Base-by-base conservation (phyloP, 768 basidiomycete species). In the Collybia nuda region DNA sequence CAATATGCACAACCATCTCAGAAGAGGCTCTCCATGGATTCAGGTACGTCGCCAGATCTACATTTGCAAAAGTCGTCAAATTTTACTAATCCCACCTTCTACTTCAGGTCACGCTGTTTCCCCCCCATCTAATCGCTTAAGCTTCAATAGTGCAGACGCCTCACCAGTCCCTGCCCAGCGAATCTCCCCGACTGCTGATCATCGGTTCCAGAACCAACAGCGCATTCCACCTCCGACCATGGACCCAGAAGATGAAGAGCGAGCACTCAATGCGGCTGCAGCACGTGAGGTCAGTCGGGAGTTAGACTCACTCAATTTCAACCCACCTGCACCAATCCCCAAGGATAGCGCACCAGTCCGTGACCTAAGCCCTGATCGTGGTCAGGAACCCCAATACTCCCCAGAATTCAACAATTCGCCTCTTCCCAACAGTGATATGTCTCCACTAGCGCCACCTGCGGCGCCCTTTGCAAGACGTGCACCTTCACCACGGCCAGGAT, bases 201-300 rank as follows among this genome's bases (percentile, higher is more conserved):
- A 42, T 26, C 52, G 49, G 14, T 55, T 56, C 46, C 53, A 57
- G 42, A 50, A 51, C 9, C 57, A 61, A 32, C 56, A 58, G 17
- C 64, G 61, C 17, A 60, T 78, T 2, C 73, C 77, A 17, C 71
- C 78, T 1, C 74, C 77, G 5, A 22, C 65, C 11, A 44, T 73
- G 22, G 67, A 67, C 28, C 54, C 67, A 14, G 69, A 76, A 26
- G 72, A 77, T 6, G 78, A 84, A 9, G 84, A 86, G 55, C 68
- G 64, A 2, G 73, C 71, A n/a, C 73, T 80, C 23, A 81, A 85
- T 56, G 81, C 79, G 1, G 88, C 86, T 15, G 86, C 84, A 22
- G 86, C 86, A 4, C 76, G 81, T 15, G 86, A 86, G 62, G 75
- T 90, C 1, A 78, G 78, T 11, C 76, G 80, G 11, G 88, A 88